phyloP scores from a whole-genome alignment of 352 stramenopile genomes.

The Globisporangium sylvaticum region DNA sequence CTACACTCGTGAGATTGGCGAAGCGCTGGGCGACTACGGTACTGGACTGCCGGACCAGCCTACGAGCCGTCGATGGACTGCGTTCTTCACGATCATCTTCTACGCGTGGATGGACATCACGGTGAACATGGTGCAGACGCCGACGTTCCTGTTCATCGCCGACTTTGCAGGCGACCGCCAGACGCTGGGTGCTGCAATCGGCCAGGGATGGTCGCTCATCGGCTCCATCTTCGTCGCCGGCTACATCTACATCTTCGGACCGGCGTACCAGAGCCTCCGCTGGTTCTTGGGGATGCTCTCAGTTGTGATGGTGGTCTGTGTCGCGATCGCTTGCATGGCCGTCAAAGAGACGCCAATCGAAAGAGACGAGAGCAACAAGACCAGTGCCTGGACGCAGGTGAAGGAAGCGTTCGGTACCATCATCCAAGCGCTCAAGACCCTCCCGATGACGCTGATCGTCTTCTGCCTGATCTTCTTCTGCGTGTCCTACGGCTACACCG shows the following conservation, averaged over 20 bases:
- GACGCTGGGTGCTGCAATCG: constrained; percentile 24
- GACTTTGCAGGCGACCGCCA: constrained; percentile 22
- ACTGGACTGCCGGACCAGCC: no score
- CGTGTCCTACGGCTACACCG: no score
- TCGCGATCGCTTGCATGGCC: constrained; percentile 16
- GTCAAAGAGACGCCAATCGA: constrained; percentile 16
- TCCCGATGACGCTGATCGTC: background rate
- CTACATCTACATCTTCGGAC: constrained; percentile 30
- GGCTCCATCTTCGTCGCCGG: constrained; percentile 27
- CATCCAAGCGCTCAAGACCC: constrained; percentile 7
- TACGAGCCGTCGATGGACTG: no score
- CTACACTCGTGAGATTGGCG: constrained; percentile 20
- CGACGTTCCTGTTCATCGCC: no score
- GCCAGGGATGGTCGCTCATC: constrained; percentile 22
- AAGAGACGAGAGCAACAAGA: background rate
- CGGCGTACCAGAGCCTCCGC: constrained; percentile 20
- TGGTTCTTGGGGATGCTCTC: constrained; percentile 33
- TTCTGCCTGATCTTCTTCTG: no score
- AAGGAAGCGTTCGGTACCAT: constrained; percentile 10
- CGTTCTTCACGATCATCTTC: no score
- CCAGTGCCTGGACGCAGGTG: background rate
- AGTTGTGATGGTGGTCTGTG: constrained; percentile 13
- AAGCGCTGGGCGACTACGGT: background rate
- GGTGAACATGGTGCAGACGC: no score
- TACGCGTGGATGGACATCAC: no score